phyloP scores from a whole-genome alignment of 331 rosid species.

The Phaseolus coccineus region DNA sequence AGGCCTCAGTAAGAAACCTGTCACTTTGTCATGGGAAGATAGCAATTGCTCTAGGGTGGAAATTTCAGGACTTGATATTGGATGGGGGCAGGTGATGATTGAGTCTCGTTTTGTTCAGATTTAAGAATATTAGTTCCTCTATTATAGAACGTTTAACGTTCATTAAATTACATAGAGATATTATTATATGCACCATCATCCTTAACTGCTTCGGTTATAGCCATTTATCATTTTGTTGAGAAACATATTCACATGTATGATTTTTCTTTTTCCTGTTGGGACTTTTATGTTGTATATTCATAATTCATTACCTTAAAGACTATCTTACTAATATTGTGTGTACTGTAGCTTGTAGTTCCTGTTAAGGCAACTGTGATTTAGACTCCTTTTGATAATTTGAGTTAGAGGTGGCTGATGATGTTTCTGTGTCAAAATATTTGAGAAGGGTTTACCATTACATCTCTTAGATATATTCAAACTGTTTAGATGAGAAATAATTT shows the following conservation, averaged over 20 bases:
- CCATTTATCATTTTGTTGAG: slow-evolving; percentile 22
- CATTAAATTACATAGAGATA: slow-evolving; percentile 10
- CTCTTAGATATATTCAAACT: background rate
- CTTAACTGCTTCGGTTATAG: slow-evolving; percentile 31
- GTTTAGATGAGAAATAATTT: background rate
- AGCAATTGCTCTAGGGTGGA: slow-evolving; percentile 74
- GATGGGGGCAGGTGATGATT: slow-evolving; percentile 97
- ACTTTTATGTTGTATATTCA: slow-evolving; percentile 1
- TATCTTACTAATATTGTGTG: background rate
- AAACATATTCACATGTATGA: background rate
- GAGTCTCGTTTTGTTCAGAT: slow-evolving; percentile 16
- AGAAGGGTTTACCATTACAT: slow-evolving; percentile 15
- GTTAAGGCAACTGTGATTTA: background rate
- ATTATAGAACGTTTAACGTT: slow-evolving; percentile 1
- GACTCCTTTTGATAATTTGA: background rate
- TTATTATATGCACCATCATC: slow-evolving; percentile 11
- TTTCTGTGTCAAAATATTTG: slow-evolving; percentile 12
- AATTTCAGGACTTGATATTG: slow-evolving; percentile 93
- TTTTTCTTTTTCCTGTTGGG: slow-evolving; percentile 10
- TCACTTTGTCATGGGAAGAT: slow-evolving; percentile 74
- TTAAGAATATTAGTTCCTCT: slow-evolving; percentile 32
- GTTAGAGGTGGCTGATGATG: background rate
- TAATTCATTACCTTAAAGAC: background rate
- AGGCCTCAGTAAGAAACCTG: slow-evolving; percentile 63
- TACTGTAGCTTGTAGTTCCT: slow-evolving; percentile 12